A percentile compares a stretch with the other conserved stretches of the same genome.
Conservation (phyloP, 345 rosid genomes). For the Euclidium syriacum region DNA sequence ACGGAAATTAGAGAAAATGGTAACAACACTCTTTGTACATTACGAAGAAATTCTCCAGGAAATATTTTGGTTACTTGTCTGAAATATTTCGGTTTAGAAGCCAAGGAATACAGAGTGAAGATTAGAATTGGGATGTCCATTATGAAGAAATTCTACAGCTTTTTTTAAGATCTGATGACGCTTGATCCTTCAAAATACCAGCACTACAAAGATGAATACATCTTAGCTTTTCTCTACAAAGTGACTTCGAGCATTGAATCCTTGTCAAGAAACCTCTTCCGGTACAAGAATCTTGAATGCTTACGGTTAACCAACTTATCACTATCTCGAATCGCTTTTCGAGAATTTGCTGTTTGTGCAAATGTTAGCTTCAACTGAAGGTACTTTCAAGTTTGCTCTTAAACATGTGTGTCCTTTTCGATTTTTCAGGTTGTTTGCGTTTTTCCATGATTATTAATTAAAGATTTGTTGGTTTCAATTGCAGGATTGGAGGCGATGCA, state of each 20-base stretch:
- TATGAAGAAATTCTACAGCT: constrained; percentile 63
- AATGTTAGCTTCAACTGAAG: constrained; percentile 87
- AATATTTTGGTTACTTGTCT: constrained; percentile 51
- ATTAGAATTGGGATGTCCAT: constrained; percentile 57
- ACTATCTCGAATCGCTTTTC: constrained; percentile 62
- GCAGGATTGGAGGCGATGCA: constrained; percentile 83
- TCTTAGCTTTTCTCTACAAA: constrained; percentile 61
- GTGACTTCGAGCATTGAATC: constrained; percentile 48
- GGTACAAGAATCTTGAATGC: constrained; percentile 38
- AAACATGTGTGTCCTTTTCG: too few species aligned
- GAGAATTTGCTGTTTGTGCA: constrained; percentile 83
- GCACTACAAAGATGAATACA: constrained; percentile 72
- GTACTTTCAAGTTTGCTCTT: too few species aligned
- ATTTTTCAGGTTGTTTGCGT: too few species aligned
- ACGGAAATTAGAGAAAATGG: too few species aligned
- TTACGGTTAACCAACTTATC: constrained; percentile 71
- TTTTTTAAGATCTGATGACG: constrained; percentile 59
- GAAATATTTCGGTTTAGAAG: too few species aligned
- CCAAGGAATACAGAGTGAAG: constrained; percentile 38
- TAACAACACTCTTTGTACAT: too few species aligned
- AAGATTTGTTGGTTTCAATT: too few species aligned
- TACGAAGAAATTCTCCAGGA: too few species aligned
- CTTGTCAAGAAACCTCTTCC: constrained; percentile 47
- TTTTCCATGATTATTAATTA: too few species aligned
- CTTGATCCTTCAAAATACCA: constrained; percentile 60